These are phyloP conservation scores for Pyrus betulifolia DNA, from an alignment of 306 rosid species.

Conservation along the genomic window DNA sequence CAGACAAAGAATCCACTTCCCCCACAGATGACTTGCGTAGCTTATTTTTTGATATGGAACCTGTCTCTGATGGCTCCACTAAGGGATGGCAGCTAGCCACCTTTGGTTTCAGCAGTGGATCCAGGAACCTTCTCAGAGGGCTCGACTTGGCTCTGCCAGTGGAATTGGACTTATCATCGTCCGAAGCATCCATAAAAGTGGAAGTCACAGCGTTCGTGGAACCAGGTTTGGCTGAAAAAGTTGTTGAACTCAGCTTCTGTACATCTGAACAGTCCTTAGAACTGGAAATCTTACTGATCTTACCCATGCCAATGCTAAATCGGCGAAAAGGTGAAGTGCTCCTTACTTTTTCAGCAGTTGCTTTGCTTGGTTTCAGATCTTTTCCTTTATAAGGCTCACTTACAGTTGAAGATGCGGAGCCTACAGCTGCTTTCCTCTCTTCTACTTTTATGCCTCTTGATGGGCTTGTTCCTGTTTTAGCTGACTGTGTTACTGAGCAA, in stretches of 20 bases:
- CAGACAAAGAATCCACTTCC: conserved; percentile 21
- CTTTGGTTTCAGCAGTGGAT: conserved; percentile 73
- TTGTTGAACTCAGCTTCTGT: conserved; percentile 31
- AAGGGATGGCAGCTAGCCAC: conserved; percentile 37
- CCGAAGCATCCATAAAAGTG: conserved; percentile 35
- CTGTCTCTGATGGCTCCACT: conserved; percentile 37
- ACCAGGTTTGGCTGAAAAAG: conserved; percentile 29
- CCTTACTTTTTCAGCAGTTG: conserved; percentile 46
- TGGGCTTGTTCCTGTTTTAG: conserved; percentile 42
- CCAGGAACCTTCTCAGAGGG: conserved; percentile 85
- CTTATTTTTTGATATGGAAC: conserved; percentile 32
- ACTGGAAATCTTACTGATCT: conserved; percentile 46
- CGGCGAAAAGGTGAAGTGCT: conserved; percentile 80
- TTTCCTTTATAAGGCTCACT: conserved; percentile 30
- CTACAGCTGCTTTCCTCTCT: conserved; percentile 25
- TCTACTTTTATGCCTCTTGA: conserved; percentile 37
- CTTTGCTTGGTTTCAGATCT: conserved; percentile 33
- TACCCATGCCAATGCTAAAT: conserved; percentile 47
- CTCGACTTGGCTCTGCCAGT: conserved; percentile 60
- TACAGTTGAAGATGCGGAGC: conserved; percentile 28
- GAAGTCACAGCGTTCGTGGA: conserved; percentile 30
- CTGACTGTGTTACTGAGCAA: conserved; percentile 16
- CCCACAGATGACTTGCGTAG: conserved; percentile 29
- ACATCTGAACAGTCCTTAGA: conserved; percentile 46
- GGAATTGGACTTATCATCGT: conserved; percentile 38